Evolutionary conservation across 331 rosid species (phyloP), one percentile per base, ranked within the genome.

Genomic region (Prunus yedoensis): DNA sequence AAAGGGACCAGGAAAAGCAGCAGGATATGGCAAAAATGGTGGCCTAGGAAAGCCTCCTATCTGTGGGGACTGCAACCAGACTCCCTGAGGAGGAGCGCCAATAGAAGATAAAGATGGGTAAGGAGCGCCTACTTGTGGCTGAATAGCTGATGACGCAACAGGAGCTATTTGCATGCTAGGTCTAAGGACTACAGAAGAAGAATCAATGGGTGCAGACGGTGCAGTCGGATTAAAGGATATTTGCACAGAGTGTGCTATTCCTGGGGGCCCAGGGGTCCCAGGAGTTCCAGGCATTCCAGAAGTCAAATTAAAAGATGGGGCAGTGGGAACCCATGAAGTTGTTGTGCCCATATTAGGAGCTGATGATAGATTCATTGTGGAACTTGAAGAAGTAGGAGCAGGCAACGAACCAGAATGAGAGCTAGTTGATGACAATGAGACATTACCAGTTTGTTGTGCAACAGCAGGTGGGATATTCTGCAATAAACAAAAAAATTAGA

Each of bases 61-160:
- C 79, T 88, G 96, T 2, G 89, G 93, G 49, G 93, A 86, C 53
- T 81, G 95, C 81, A 92, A 79, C 99, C 99, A 95, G 58, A 82
- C 75, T 65, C 92, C 96, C 56, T 87, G 93, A 77, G 90, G 90
- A 23, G 90, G 77, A 75, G 89, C 86, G 76, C 73, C 90, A 88
- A 90, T 77, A 69, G 86, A 68, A 73, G 93, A 83, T 74, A 88
- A 70, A 28, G 90, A 79, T 67, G 85, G 88, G 85, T 90, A 86
- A 18, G 93, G 79, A n/a, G 76, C 57, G 62, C 85, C 87, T 38
- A 84, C 77, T 63, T 85, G 93, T 10, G 89, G 76, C 47, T 74
- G 86, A 75, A 69, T 77, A 66, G 79, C 74, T 62, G 91, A 68
- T 12, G 87, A 69, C 18, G 67, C 62, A 60, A 67, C 47, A 71